These are phyloP conservation scores for Kwoniella shandongensis DNA, from an alignment of 768 basidiomycete species.

Conservation along the genomic window DNA sequence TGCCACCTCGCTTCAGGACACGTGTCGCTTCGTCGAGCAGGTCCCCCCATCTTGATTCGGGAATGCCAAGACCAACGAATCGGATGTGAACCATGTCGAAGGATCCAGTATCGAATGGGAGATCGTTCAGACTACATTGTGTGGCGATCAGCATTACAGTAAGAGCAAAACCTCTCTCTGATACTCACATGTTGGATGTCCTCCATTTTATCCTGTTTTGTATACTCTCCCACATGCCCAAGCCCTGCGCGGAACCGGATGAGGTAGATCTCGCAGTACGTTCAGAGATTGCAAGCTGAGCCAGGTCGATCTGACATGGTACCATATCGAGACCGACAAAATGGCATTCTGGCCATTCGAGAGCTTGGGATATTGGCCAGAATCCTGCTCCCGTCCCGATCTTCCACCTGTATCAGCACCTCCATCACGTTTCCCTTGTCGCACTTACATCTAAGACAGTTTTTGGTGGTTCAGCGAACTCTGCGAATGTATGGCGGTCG, in stretches of 20 bases:
- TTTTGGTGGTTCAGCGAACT: constrained; percentile 28
- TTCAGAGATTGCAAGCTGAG: constrained; percentile 31
- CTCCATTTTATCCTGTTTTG: constrained; percentile 44
- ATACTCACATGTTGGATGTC: constrained; percentile 46
- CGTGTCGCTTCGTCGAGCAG: constrained; percentile 46
- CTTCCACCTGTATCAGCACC: constrained; percentile 14
- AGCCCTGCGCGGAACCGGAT: constrained; percentile 3
- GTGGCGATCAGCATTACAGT: background rate
- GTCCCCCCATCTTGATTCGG: constrained; percentile 45
- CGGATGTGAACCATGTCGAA: constrained; percentile 52
- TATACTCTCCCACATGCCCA: constrained; percentile 42
- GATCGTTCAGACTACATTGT: constrained; percentile 35
- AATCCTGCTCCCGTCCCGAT: constrained; percentile 47
- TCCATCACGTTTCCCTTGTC: no score
- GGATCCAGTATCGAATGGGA: constrained; percentile 50
- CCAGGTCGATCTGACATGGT: constrained; percentile 42
- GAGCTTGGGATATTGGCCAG: constrained; percentile 50
- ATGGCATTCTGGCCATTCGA: constrained; percentile 33
- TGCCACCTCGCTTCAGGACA: constrained; percentile 45
- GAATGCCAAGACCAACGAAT: constrained; percentile 46
- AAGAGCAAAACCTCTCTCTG: no score
- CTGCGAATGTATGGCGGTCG: constrained; percentile 32
- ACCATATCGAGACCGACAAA: constrained; percentile 50
- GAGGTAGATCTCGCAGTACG: constrained; percentile 14
- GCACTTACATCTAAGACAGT: constrained; percentile 45